phyloP scores from a whole-genome alignment of 2,329 filamentous ascomycete species.

The Fusarium continuum region DNA sequence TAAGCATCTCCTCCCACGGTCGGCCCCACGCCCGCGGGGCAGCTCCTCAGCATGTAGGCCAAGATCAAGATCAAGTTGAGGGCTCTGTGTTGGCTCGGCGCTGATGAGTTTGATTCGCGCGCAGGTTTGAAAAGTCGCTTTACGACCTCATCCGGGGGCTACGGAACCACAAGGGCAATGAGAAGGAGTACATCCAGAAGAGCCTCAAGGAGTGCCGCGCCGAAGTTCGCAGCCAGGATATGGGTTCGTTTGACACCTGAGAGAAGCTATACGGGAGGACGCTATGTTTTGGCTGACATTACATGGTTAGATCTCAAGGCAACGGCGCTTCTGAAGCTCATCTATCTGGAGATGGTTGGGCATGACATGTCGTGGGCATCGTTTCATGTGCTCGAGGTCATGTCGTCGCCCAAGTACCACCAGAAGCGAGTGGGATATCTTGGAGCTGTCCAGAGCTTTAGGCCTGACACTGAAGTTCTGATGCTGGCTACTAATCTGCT shows the following conservation, averaged over 20 bases:
- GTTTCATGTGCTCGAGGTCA: constrained; percentile 98
- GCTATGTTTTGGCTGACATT: constrained; percentile 17
- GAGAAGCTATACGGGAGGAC: background rate
- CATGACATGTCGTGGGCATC: constrained; percentile 99
- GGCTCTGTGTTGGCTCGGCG: background rate
- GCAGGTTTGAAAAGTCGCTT: constrained; percentile 98
- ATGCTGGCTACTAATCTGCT: constrained; percentile 97
- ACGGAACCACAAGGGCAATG: constrained; percentile 93
- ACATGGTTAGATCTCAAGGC: constrained; percentile 83
- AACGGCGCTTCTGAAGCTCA: constrained; percentile 91
- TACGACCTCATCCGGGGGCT: constrained; percentile 98
- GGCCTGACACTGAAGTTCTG: constrained; percentile 93
- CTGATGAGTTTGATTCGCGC: constrained; percentile 37
- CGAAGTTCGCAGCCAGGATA: constrained; percentile 92
- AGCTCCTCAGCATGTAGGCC: constrained; percentile 43
- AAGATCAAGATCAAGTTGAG: background rate
- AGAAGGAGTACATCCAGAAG: constrained; percentile 94
- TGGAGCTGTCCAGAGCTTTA: constrained; percentile 94
- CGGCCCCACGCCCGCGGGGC: constrained; percentile 45
- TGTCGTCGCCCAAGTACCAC: constrained; percentile 93
- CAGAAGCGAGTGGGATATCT: constrained; percentile 97
- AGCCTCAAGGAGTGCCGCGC: constrained; percentile 93
- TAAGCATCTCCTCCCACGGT: constrained; percentile 28
- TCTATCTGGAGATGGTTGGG: constrained; percentile 98
- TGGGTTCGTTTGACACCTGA: constrained; percentile 67